Conservation (phyloP, 1,139 yeast genomes). For the Hansenula lynferdii region DNA sequence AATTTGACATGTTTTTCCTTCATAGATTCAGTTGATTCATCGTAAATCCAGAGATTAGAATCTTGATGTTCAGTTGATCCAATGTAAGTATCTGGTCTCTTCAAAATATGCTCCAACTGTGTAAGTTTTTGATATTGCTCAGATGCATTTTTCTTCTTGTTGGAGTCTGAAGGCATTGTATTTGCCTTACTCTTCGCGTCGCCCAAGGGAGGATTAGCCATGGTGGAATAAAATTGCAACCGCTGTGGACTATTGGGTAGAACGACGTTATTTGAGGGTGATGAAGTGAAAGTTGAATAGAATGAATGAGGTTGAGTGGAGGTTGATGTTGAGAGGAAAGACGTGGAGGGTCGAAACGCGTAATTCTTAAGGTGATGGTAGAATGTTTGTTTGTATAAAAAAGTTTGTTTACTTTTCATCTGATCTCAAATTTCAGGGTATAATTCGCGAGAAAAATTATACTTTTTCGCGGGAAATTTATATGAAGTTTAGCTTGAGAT, state of each 20-base stretch:
- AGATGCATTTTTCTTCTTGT: slow-evolving; percentile 47
- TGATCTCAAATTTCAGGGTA: not conserved
- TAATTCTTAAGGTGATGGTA: too few species aligned
- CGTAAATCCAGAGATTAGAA: slow-evolving; percentile 82
- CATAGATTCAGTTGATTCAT: slow-evolving; percentile 69
- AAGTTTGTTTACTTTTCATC: slow-evolving; percentile 2
- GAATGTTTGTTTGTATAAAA: slow-evolving; percentile 2
- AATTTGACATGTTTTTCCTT: slow-evolving; percentile 63
- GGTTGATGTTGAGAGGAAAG: not conserved
- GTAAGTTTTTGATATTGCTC: slow-evolving; percentile 90
- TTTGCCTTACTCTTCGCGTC: slow-evolving; percentile 8
- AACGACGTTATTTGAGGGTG: not conserved
- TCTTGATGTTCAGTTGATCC: slow-evolving; percentile 89
- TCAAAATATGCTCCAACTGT: slow-evolving; percentile 92
- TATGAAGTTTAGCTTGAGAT: too few species aligned
- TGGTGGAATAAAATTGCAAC: not conserved
- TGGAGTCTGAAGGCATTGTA: not conserved
- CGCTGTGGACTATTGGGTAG: too few species aligned
- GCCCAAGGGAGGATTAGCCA: slow-evolving; percentile 2
- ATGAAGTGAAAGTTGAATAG: too few species aligned
- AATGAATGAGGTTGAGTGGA: too few species aligned
- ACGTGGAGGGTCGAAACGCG: not conserved
- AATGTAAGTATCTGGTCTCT: slow-evolving; percentile 96
- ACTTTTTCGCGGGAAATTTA: too few species aligned
- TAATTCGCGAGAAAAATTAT: too few species aligned